Evolutionary conservation across 2,329 filamentous ascomycete species (phyloP).

Genomic region (Rutstroemia sp.): DNA sequence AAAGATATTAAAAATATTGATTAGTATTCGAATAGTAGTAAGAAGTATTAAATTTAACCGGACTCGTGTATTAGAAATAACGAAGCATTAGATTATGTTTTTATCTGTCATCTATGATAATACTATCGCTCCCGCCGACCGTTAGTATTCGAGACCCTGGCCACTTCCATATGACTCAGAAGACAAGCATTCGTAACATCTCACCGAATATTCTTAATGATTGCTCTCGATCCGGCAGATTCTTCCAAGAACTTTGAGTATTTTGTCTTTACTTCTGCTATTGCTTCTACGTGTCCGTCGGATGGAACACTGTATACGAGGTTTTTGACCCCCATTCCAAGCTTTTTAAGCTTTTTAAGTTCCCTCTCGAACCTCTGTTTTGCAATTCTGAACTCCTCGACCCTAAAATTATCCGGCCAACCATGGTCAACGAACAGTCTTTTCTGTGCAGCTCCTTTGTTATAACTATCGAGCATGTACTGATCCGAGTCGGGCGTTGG

Average conservation of each 20-base stretch:
- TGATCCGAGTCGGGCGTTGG: background rate
- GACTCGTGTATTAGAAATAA: no score
- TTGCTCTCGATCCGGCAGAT: background rate
- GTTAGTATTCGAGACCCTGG: no score
- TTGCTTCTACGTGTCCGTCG: background rate
- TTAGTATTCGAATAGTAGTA: no score
- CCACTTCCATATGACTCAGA: no score
- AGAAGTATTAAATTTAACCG: no score
- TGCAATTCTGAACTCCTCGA: background rate
- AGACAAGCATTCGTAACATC: no score
- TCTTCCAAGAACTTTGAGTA: conserved; percentile 2
- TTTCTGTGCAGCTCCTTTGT: background rate
- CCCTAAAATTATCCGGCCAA: background rate
- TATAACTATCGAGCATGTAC: background rate
- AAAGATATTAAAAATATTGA: no score
- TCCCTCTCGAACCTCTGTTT: background rate
- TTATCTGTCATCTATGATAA: no score
- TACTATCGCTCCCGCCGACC: no score
- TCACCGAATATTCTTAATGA: background rate
- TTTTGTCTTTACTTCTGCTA: background rate
- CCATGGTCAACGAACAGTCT: background rate
- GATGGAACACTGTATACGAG: background rate
- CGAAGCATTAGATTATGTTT: no score
- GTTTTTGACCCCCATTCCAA: background rate
- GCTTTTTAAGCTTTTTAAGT: background rate